phyloP scores from a whole-genome alignment of 2,329 filamentous ascomycete species.

The Lecanicillium sp. region DNA sequence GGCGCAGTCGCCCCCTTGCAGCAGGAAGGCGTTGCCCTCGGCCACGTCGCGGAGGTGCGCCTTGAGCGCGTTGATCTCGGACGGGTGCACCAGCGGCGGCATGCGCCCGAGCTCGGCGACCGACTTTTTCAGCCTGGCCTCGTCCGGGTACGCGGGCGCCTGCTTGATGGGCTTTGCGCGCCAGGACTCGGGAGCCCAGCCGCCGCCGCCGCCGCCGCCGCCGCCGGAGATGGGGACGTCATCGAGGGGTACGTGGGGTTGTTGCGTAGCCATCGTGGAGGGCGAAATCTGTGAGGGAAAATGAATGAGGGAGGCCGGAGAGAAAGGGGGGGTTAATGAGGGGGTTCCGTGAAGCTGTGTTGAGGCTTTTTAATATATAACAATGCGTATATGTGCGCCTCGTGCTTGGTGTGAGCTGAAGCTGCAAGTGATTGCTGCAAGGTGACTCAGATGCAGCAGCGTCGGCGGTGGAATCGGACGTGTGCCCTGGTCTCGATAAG shows the following conservation, averaged over 20 bases:
- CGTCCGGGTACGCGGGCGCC: slow-evolving; percentile 62
- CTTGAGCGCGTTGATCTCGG: slow-evolving; percentile 76
- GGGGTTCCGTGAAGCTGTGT: no score
- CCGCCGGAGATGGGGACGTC: not conserved
- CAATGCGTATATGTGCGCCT: no score
- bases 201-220: no score
- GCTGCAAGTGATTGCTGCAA: no score
- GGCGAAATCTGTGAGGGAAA: not conserved
- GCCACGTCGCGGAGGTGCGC: slow-evolving; percentile 78
- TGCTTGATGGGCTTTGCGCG: slow-evolving; percentile 74
- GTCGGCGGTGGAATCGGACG: not conserved
- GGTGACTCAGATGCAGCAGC: slow-evolving; percentile 5
- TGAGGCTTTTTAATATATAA: no score
- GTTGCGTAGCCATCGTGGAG: slow-evolving; percentile 5
- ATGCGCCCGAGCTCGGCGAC: slow-evolving; percentile 59
- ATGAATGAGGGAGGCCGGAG: not conserved
- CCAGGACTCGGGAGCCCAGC: slow-evolving; percentile 64
- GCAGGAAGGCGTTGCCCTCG: slow-evolving; percentile 81
- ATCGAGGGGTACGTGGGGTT: not conserved
- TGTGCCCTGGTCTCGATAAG: not conserved
- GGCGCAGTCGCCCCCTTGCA: slow-evolving; percentile 95
- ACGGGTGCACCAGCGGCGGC: slow-evolving; percentile 72
- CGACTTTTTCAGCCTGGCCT: slow-evolving; percentile 51
- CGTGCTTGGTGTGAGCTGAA: no score
- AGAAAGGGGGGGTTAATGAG: no score